Percentiles rank a stretch among this genome's conserved stretches.
phyloP scores from a whole-genome alignment of 345 rosid species.

The Eucalyptus rudis region DNA sequence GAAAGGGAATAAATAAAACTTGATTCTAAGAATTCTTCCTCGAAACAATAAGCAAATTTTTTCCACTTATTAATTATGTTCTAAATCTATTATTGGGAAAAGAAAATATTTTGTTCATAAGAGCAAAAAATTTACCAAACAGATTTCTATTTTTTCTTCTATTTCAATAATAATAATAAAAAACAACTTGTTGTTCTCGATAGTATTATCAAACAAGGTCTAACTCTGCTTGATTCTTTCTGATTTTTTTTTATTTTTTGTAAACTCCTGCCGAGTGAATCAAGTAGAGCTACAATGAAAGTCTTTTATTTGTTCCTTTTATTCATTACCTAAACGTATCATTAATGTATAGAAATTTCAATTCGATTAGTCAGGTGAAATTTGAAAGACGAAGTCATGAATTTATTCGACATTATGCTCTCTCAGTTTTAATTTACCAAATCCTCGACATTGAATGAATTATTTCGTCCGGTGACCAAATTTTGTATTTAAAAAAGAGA shows the following conservation, averaged over 20 bases:
- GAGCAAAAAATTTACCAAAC: accelerated
- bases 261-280: accelerated
- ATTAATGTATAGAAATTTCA: too few species aligned
- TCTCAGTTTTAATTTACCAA: neutral
- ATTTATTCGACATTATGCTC: neutral
- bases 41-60: too few species aligned
- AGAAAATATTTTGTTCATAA: too few species aligned
- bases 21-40: too few species aligned
- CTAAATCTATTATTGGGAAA: accelerated
- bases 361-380: neutral
- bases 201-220: too few species aligned
- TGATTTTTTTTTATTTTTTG: neutral
- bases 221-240: neutral
- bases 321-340: neutral
- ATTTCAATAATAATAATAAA: too few species aligned
- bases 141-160: accelerated
- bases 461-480: neutral
- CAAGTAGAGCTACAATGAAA: accelerated
- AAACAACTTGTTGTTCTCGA: accelerated
- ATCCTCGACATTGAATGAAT: neutral
- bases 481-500: neutral
- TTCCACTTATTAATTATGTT: too few species aligned
- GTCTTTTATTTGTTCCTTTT: neutral
- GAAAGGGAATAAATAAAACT: too few species aligned
- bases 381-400: neutral